These are phyloP conservation scores for Willaertia magna DNA, from an alignment of 208 protist genomes.

Conservation along the genomic window DNA sequence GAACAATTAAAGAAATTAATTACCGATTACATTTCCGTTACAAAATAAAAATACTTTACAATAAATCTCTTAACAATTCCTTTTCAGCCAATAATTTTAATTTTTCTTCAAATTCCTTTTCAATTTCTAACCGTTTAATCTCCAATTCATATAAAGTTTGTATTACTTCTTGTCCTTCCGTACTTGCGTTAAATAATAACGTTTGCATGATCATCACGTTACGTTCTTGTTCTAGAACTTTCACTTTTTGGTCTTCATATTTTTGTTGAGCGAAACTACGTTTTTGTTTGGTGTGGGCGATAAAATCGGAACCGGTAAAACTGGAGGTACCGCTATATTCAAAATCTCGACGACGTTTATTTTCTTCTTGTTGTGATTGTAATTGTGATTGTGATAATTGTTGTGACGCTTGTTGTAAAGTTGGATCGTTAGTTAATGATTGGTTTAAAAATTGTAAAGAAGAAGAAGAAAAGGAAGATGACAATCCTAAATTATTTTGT, in stretches of 20 bases:
- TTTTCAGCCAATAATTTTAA: neutral
- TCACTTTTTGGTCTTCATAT: neutral
- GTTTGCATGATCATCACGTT: neutral
- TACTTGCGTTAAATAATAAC: neutral
- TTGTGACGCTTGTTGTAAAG: no score
- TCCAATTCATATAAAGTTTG: neutral
- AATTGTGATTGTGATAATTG: no score
- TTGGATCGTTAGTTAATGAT: neutral
- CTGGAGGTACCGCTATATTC: neutral
- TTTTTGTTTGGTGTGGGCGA: neutral
- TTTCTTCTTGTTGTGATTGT: no score
- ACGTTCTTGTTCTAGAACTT: neutral
- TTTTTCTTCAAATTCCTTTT: neutral
- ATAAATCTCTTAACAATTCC: neutral
- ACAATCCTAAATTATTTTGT: no score
- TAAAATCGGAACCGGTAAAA: neutral
- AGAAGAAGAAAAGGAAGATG: no score
- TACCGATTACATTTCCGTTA: no score
- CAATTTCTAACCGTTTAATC: neutral
- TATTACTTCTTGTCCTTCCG: neutral
- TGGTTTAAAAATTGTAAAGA: no score
- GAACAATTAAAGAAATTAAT: neutral
- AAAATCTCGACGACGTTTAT: neutral
- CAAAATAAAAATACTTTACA: neutral
- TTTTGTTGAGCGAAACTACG: neutral